Evolutionary conservation across 2,329 filamentous ascomycete species (phyloP), one percentile per base, ranked within the genome.

Genomic region (Hypoxylon sp.): DNA sequence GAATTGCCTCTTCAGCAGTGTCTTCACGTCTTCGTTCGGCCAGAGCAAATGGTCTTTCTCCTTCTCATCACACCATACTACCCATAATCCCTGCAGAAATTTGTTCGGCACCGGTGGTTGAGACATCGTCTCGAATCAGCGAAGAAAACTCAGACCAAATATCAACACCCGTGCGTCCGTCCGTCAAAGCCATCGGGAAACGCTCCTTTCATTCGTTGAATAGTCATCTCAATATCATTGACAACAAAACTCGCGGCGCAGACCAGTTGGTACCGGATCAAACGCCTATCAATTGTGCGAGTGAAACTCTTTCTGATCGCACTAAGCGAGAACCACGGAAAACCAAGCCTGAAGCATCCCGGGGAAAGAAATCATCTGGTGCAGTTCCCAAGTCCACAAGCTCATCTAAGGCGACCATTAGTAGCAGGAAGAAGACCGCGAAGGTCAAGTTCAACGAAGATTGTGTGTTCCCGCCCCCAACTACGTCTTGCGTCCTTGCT

Each of bases 361-460:
- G 26, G 50, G 24, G 22, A 6, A 22, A 10, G 5, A 51, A 31
- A 29, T 26, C 11, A 9, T 10, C 31, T 4, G 17, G 37, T 17
- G 10, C 17, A 24, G 24, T 13, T 26, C 39, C 31, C 8, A 29
- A 22, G 9, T 29, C 22, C 22, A 19, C 26, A 2, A 17, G 14
- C n/a, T 42, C 53, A 48, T 33, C 60, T 2, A 33, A 55, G 31
- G 44, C 50, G 5, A 61, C 35, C 8, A 62, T 63, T 24, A 47
- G 59, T 13, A 39, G 51, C 13, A n/a, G 54, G 14, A 59, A 63
- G 37, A 66, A 63, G 24, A 58, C 19, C 22, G 37, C 53, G 19
- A 67, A 57, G 19, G 29, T 58, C 19, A 67, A 17, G 37, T 54
- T 69, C 10, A n/a, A 57, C 22, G 47, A 64, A 8, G 67, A 69